These are phyloP conservation scores for Sphaerosporella brunnea DNA, from an alignment of 495 filamentous ascomycete genomes.

Conservation along the genomic window DNA sequence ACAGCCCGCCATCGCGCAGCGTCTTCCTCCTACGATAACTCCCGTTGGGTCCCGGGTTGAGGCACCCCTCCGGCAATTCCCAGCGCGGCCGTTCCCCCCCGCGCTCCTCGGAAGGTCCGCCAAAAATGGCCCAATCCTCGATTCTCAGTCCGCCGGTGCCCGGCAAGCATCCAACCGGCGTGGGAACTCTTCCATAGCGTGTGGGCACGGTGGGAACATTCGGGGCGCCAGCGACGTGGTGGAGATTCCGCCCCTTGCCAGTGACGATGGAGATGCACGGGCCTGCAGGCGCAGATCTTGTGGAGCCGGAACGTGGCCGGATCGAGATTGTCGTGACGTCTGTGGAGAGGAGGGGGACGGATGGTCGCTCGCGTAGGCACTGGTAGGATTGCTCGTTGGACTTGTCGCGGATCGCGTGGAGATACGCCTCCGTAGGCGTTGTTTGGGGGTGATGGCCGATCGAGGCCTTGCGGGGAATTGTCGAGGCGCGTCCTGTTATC, in stretches of 20 bases:
- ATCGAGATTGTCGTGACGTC: not conserved
- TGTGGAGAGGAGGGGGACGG: not conserved
- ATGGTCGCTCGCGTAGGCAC: not conserved
- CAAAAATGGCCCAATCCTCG: not conserved
- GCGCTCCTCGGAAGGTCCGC: not conserved
- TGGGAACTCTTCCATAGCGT: not conserved
- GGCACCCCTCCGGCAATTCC: not conserved
- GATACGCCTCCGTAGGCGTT: not conserved
- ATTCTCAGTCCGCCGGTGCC: not conserved
- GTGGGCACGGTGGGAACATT: not conserved
- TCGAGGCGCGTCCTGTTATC: not conserved
- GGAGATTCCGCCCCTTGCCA: not conserved
- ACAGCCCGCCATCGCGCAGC: too few species aligned
- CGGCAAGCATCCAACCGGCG: slow-evolving; percentile 1
- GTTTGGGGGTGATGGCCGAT: not conserved
- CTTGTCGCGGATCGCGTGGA: not conserved
- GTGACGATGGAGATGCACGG: not conserved
- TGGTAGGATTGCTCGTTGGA: not conserved
- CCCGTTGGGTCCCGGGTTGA: not conserved
- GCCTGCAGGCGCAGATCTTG: not conserved
- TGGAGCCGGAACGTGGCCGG: not conserved
- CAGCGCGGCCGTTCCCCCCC: not conserved
- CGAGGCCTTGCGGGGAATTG: not conserved
- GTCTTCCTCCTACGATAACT: not conserved
- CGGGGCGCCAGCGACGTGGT: not conserved